These are phyloP conservation scores for Lunasporangiospora selenospora DNA, from an alignment of 192 early-diverging fungal species.

Conservation along the genomic window DNA sequence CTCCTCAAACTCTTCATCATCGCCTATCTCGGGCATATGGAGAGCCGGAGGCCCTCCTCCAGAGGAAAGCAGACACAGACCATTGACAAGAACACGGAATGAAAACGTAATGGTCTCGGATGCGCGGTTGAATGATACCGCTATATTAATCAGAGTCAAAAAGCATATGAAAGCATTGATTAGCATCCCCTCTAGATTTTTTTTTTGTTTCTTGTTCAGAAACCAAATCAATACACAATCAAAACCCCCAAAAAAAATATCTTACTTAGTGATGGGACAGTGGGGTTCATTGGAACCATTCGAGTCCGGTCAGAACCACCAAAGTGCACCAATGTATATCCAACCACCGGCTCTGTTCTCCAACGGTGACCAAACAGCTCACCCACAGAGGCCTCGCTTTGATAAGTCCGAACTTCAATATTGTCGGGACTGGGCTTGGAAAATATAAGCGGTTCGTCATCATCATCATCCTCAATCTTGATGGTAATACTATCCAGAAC, in stretches of 20 bases:
- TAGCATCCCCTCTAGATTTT: too few relatives aligned
- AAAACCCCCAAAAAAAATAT: neutral
- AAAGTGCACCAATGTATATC: slow-evolving; percentile 43
- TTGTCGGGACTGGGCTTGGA: slow-evolving; percentile 2
- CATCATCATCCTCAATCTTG: slow-evolving; percentile 41
- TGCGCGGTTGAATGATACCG: slow-evolving; percentile 18
- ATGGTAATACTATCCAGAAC: slow-evolving; percentile 14
- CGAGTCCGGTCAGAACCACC: slow-evolving; percentile 38
- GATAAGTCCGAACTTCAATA: slow-evolving; percentile 26
- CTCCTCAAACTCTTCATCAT: slow-evolving; percentile 40
- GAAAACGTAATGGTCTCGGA: slow-evolving; percentile 29
- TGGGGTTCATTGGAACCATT: slow-evolving; percentile 48
- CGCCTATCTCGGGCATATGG: slow-evolving; percentile 44
- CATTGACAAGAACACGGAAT: slow-evolving; percentile 37
- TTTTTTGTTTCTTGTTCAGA: too few relatives aligned
- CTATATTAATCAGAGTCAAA: slow-evolving; percentile 1
- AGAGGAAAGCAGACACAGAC: slow-evolving; percentile 28
- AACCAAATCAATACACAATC: neutral
- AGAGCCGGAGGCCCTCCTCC: slow-evolving; percentile 41
- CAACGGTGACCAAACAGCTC: slow-evolving; percentile 45
- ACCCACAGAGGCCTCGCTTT: slow-evolving; percentile 40
- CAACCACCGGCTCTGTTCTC: slow-evolving; percentile 43
- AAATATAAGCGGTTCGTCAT: neutral
- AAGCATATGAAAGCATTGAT: neutral
- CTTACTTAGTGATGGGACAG: slow-evolving; percentile 44